Percentiles rank a stretch among this genome's conserved stretches.
phyloP scores from a whole-genome alignment of 257 asterid genomes.

The Nicotiana tabacum region DNA sequence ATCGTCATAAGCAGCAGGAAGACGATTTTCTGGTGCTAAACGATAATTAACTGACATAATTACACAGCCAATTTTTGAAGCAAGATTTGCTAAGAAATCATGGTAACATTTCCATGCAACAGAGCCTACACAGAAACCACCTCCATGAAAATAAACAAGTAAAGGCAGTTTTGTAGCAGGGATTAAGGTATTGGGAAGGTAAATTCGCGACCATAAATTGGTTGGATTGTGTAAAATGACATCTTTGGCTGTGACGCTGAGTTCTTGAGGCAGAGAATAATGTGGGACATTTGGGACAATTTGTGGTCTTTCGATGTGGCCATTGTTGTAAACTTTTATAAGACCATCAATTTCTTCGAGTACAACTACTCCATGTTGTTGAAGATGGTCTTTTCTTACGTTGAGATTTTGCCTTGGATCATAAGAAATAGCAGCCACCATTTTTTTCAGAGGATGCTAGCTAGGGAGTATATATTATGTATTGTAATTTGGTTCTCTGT shows the following conservation, averaged over 20 bases:
- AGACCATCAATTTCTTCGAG: slow-evolving; percentile 8
- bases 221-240: not conserved
- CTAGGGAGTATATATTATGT: not conserved
- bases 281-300: not conserved
- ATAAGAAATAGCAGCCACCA: slow-evolving; percentile 9
- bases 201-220: slow-evolving; percentile 9
- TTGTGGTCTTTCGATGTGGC: slow-evolving; percentile 4
- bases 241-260: not conserved
- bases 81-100: slow-evolving; percentile 24
- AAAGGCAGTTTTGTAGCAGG: slow-evolving; percentile 21
- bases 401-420: slow-evolving; percentile 9
- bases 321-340: slow-evolving; percentile 12
- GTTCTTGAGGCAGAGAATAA: not conserved
- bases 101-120: slow-evolving; percentile 30
- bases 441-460: not conserved
- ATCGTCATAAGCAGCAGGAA: slow-evolving; percentile 36
- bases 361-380: not conserved
- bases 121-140: slow-evolving; percentile 31
- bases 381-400: not conserved
- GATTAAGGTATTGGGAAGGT: not conserved
- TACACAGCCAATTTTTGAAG: slow-evolving; percentile 24
- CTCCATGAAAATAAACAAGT: slow-evolving; percentile 32
- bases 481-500: not conserved
- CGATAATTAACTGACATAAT: slow-evolving; percentile 31
- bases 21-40: slow-evolving; percentile 34